Evolutionary conservation across 345 rosid species (phyloP).

Genomic region (Bruguiera parviflora): DNA sequence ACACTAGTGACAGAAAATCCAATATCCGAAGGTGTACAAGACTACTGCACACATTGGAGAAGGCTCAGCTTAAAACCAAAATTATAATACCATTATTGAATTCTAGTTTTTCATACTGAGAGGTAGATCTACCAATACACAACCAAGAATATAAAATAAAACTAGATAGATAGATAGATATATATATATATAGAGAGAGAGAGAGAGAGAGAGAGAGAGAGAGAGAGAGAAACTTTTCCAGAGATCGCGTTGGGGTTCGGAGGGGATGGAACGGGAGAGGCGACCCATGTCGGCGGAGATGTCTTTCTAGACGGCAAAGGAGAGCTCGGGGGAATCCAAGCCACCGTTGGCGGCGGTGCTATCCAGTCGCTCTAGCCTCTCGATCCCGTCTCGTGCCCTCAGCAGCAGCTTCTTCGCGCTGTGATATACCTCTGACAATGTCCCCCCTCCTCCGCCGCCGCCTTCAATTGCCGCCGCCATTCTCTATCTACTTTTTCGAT

Average conservation of each 20-base stretch:
- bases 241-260: conserved; percentile 90
- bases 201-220: not conserved
- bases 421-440: conserved; percentile 63
- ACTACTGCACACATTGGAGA: too few relatives aligned
- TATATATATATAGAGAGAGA: not conserved
- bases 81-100: too few relatives aligned
- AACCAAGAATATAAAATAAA: not conserved
- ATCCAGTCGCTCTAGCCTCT: conserved; percentile 76
- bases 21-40: too few relatives aligned
- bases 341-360: conserved; percentile 45
- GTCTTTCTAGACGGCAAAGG: conserved; percentile 64
- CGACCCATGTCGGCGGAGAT: conserved; percentile 78
- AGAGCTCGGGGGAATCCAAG: conserved; percentile 71
- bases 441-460: conserved; percentile 68
- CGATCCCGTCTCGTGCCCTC: conserved; percentile 77
- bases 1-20: too few relatives aligned
- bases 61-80: too few relatives aligned
- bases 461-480: conserved; percentile 34
- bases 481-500: not conserved
- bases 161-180: not conserved
- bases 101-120: too few relatives aligned
- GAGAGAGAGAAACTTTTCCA: conserved; percentile 60
- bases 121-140: too few relatives aligned
- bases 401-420: conserved; percentile 55
- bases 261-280: conserved; percentile 74